Conservation (phyloP, 2,329 filamentous ascomycete genomes). For the Fusarium sp. region DNA sequence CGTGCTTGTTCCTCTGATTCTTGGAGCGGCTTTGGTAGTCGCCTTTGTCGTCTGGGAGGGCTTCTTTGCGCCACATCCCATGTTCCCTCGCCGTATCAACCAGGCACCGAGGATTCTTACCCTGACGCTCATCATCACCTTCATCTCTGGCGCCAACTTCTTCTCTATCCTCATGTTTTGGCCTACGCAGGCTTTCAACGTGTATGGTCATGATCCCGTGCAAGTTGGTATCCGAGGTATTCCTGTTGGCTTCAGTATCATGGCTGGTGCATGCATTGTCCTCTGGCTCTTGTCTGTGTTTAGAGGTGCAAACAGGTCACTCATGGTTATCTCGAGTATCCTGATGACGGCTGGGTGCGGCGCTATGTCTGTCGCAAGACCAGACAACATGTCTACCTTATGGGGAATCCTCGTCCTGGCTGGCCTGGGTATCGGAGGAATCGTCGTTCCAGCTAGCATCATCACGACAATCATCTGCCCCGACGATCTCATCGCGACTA, state of each 20-base stretch:
- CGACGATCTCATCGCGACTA: neutral
- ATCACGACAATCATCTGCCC: neutral
- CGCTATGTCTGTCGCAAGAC: neutral
- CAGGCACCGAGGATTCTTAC: neutral
- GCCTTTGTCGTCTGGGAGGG: neutral
- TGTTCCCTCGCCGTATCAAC: neutral
- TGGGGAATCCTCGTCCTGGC: neutral
- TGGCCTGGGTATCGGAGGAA: neutral
- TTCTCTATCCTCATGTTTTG: neutral
- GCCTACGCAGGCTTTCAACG: neutral
- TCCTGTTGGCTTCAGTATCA: neutral
- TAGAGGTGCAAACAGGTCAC: neutral
- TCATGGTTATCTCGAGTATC: neutral
- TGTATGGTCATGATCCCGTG: neutral
- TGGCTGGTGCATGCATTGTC: neutral
- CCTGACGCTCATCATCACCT: neutral
- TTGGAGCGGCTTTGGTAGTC: neutral
- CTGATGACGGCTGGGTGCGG: neutral
- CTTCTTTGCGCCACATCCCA: neutral
- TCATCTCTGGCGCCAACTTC: neutral
- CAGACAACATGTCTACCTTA: neutral
- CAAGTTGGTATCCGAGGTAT: neutral
- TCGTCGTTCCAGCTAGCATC: neutral
- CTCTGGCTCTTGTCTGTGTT: neutral
- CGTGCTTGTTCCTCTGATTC: neutral